Evolutionary conservation across 139 green algal genomes (phyloP).

Genomic region (Tetraselmis striata): DNA sequence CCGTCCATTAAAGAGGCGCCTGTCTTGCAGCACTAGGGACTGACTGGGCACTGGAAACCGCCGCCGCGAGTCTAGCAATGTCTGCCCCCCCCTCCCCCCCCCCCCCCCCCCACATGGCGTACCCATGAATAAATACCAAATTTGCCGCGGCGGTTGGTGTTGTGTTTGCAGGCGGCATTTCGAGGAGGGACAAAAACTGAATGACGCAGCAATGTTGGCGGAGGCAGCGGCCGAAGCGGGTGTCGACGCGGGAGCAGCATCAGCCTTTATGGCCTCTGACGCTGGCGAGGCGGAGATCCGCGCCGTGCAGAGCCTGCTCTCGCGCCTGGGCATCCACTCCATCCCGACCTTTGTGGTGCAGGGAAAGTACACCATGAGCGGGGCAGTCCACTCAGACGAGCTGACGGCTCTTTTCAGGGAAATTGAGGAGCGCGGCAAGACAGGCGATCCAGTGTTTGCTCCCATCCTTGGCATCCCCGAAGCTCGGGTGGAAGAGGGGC

Average conservation of each 20-base stretch:
- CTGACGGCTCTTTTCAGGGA: constrained; percentile 6
- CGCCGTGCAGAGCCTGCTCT: not conserved
- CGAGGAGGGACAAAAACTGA: constrained; percentile 12
- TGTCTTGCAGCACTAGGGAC: too few species aligned
- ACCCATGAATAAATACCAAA: too few species aligned
- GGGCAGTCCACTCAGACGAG: constrained; percentile 9
- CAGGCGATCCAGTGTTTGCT: constrained; percentile 9
- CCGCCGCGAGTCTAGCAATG: too few species aligned
- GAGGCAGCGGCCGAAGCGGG: not conserved
- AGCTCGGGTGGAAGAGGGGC: constrained; percentile 1
- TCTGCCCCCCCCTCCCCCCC: too few species aligned
- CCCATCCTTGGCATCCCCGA: constrained; percentile 8
- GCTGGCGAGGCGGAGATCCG: constrained; percentile 12
- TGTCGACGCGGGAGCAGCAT: not conserved
- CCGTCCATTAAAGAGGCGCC: too few species aligned
- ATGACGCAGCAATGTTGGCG: constrained; percentile 10
- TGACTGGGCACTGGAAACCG: too few species aligned
- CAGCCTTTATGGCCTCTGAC: constrained; percentile 1
- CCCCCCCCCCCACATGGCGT: too few species aligned
- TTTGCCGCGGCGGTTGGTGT: too few species aligned
- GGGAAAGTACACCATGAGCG: constrained; percentile 3
- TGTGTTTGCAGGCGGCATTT: constrained; percentile 16
- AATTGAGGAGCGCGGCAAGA: constrained; percentile 10
- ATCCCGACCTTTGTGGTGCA: constrained; percentile 22
- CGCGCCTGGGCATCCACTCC: constrained; percentile 12